These are phyloP conservation scores for Emydomyces testavorans DNA, from an alignment of 2,329 filamentous ascomycete species.

Conservation along the genomic window DNA sequence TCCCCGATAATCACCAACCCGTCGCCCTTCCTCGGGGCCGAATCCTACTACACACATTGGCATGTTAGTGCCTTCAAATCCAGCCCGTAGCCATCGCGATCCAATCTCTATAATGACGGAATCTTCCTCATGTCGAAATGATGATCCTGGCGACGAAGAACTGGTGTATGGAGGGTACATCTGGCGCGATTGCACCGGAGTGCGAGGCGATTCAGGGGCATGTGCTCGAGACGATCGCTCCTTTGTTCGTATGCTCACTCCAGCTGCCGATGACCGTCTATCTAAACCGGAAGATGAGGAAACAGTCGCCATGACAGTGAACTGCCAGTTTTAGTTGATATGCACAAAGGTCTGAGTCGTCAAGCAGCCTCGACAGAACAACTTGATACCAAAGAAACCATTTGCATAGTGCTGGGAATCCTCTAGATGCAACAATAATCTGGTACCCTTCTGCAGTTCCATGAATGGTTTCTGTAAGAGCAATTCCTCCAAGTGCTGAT, in stretches of 20 bases:
- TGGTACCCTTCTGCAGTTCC: background rate
- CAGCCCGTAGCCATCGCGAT: conserved; percentile 63
- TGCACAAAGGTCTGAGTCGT: too few relatives aligned
- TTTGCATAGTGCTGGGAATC: too few relatives aligned
- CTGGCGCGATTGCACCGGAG: conserved; percentile 43
- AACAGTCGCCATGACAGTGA: conserved; percentile 16
- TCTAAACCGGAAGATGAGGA: conserved; percentile 21
- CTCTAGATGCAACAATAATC: too few relatives aligned
- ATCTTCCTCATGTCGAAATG: conserved; percentile 66
- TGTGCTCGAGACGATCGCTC: conserved; percentile 21
- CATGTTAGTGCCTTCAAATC: conserved; percentile 71
- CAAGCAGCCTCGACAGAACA: too few relatives aligned
- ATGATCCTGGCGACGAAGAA: conserved; percentile 47
- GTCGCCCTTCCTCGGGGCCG: conserved; percentile 61
- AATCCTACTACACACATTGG: conserved; percentile 63
- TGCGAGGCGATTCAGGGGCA: conserved; percentile 43
- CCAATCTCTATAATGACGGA: conserved; percentile 73
- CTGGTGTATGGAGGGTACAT: conserved; percentile 42
- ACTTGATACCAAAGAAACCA: background rate
- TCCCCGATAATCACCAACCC: conserved; percentile 68
- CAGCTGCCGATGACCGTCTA: conserved; percentile 19
- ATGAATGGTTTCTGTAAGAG: too few relatives aligned
- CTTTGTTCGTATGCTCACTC: conserved; percentile 19
- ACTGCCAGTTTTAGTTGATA: background rate
- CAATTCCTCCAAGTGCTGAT: too few relatives aligned